These are phyloP conservation scores for Pseudozyma sp. DNA, from an alignment of 1,284 basidiomycete species.

Conservation along the genomic window DNA sequence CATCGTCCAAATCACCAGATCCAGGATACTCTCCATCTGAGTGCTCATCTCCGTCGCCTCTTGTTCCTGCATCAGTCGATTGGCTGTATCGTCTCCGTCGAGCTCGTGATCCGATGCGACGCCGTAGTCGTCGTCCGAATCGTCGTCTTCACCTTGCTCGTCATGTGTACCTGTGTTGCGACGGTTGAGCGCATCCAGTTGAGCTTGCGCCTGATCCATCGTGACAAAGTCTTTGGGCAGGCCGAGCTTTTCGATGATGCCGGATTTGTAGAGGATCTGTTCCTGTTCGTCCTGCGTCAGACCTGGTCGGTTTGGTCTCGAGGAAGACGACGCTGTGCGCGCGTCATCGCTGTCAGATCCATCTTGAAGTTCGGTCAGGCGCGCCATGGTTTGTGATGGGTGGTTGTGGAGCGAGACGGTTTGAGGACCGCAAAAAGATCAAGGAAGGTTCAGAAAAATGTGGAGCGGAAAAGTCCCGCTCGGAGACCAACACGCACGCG, in stretches of 20 bases:
- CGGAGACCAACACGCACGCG: too few relatives aligned
- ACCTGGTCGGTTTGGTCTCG: too few relatives aligned
- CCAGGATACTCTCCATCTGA: constrained; percentile 46
- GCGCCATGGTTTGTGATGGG: constrained; percentile 23
- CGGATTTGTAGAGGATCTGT: constrained; percentile 46
- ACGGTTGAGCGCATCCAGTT: constrained; percentile 34
- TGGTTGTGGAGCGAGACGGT: neutral
- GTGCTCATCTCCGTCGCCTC: constrained; percentile 49
- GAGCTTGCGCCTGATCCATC: constrained; percentile 38
- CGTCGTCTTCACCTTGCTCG: constrained; percentile 3
- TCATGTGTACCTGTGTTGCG: neutral
- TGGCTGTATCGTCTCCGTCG: constrained; percentile 47
- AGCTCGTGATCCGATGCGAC: constrained; percentile 32
- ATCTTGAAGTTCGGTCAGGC: constrained; percentile 40
- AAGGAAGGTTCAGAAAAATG: too few relatives aligned
- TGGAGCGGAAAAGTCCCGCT: too few relatives aligned
- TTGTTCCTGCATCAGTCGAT: constrained; percentile 41
- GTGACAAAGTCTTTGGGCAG: constrained; percentile 50
- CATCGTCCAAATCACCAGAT: constrained; percentile 65
- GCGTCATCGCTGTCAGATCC: constrained; percentile 30
- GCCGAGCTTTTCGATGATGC: constrained; percentile 44
- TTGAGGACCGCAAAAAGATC: too few relatives aligned
- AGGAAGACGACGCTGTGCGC: constrained; percentile 10
- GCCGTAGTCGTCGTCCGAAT: constrained; percentile 43
- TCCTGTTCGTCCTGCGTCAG: constrained; percentile 43